phyloP scores from a whole-genome alignment of 2,329 filamentous ascomycete species.

The Fusarium heterosporum region DNA sequence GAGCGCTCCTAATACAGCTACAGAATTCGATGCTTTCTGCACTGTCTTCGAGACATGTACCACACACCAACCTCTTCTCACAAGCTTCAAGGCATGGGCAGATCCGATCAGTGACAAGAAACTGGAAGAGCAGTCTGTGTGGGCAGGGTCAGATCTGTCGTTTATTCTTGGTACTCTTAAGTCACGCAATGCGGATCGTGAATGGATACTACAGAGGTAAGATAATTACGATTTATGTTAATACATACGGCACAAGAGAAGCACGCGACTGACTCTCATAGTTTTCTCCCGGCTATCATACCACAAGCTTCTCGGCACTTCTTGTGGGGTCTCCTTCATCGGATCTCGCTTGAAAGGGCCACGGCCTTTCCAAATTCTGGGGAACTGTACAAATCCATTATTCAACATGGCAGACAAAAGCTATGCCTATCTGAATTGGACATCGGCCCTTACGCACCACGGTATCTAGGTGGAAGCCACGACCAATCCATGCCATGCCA shows the following conservation, averaged over 20 bases:
- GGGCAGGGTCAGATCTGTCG: not conserved
- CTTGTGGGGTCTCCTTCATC: not conserved
- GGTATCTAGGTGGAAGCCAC: not conserved
- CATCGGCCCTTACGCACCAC: not conserved
- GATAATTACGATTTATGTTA: not conserved
- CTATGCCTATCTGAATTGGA: not conserved
- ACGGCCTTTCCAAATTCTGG: not conserved
- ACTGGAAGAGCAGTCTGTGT: not conserved
- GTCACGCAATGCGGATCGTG: not conserved
- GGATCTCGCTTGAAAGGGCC: not conserved
- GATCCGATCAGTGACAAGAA: conserved; percentile 1
- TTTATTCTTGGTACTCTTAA: not conserved
- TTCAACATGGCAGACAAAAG: not conserved
- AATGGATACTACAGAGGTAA: conserved; percentile 15
- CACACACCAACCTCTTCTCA: not conserved
- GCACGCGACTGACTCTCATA: not conserved
- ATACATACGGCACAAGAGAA: not conserved
- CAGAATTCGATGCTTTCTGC: not conserved
- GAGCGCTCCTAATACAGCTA: not conserved
- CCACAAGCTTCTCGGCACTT: not conserved
- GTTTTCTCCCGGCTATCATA: conserved; percentile 8
- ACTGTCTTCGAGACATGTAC: not conserved
- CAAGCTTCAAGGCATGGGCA: conserved; percentile 15
- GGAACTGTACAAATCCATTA: conserved; percentile 1
- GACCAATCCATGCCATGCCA: not conserved